phyloP scores from a whole-genome alignment of 2,329 filamentous ascomycete genomes.

The Akanthomyces dipterigenus region DNA sequence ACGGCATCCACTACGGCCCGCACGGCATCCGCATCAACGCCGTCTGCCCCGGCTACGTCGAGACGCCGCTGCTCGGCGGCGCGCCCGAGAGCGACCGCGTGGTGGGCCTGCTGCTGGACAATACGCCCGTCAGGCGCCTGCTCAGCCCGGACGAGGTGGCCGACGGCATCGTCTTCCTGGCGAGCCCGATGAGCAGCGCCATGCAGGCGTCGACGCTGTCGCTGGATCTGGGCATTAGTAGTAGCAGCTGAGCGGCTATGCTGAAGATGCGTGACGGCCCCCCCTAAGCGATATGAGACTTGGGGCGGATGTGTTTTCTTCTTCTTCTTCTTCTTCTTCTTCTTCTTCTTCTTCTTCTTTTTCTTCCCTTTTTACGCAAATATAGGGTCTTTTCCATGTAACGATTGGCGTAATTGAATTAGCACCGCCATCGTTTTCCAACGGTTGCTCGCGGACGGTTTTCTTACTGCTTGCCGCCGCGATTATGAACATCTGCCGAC shows the following conservation, averaged over 20 bases:
- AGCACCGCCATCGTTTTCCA: too few relatives aligned
- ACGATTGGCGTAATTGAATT: too few relatives aligned
- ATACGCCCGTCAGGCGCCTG: background rate
- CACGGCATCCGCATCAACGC: slow-evolving; percentile 52
- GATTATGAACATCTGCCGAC: too few relatives aligned
- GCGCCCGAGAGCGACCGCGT: background rate
- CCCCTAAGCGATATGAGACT: too few relatives aligned
- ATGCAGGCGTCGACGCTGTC: slow-evolving; percentile 35
- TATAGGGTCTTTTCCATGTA: too few relatives aligned
- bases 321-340: too few relatives aligned
- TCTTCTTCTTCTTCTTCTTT: too few relatives aligned
- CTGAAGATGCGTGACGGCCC: too few relatives aligned
- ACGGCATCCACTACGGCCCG: slow-evolving; percentile 45
- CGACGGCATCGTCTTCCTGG: slow-evolving; percentile 44
- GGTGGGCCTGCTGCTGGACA: slow-evolving; percentile 5
- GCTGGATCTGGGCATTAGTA: background rate
- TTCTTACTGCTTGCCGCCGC: too few relatives aligned
- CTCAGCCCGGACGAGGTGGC: slow-evolving; percentile 42
- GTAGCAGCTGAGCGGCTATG: background rate
- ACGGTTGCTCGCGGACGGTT: too few relatives aligned
- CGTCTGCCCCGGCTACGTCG: slow-evolving; percentile 48
- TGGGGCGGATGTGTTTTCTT: too few relatives aligned
- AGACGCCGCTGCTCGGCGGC: slow-evolving; percentile 8
- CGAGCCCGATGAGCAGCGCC: slow-evolving; percentile 45
- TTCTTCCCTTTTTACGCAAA: too few relatives aligned